Evolutionary conservation across 2,329 filamentous ascomycete genomes (phyloP), one percentile per base, ranked within the genome.

Genomic region (Bipolaris sorokiniana): DNA sequence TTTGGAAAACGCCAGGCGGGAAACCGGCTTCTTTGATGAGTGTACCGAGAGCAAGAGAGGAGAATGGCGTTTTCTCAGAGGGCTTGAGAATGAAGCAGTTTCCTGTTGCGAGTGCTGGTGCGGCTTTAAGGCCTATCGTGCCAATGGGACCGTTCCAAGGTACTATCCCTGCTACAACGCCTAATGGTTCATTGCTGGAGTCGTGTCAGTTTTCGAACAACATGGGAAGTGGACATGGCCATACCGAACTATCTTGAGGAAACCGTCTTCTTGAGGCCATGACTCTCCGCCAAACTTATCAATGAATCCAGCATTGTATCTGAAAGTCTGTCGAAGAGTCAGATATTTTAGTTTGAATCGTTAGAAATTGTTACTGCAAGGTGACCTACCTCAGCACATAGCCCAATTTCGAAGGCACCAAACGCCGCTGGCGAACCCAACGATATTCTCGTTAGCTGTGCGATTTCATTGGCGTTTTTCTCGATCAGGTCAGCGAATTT

Each of bases 361-460:
- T 0, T 13, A 28, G 10, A 22, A 5, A 3, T 3, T 9, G n/a
- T 7, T 5, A 15, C 16, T 31, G 16, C 1, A 18, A 15, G 11
- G 9, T 18, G 20, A 15, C 65, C 38, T 58, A 72, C 70, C 59
- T 77, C 76, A 7, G 71, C 69, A 61, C 70, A 75, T 28, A 76
- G 61, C 5, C 66, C 76, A 44, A 79, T 70, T 64, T 81, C 80
- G 44, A 81, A 80, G 20, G 74, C 72, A 13, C 80, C 80, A 55
- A 82, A 81, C 0, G 77, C 67, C 3, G 70, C 74, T 7, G 81
- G 80, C 0, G 79, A 77, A 3, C 81, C 81, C 18, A 84, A 71
- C 0, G 80, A 81, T 51, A 83, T 75, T 4, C 81, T 68, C 0
- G 78, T 80, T 7, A 76, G 47, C 33, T 70, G 64, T 34, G 72